Conservation (phyloP, 805 yeast genomes). For the Hanseniaspora valbyensis region DNA sequence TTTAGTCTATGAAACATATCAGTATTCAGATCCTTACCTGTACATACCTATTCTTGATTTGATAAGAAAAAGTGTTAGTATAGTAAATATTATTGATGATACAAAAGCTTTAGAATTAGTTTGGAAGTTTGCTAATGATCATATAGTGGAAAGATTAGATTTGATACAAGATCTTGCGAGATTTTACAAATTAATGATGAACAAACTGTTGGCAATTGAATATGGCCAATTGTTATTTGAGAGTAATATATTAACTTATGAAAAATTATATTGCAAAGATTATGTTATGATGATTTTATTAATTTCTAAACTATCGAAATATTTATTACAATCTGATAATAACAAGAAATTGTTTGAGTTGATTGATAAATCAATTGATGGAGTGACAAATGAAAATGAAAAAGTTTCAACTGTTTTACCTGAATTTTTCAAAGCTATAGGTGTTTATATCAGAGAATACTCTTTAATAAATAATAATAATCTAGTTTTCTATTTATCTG, state of each 20-base stretch:
- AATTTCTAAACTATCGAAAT: constrained; percentile 21
- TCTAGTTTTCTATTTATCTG: background rate
- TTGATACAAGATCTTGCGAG: constrained; percentile 19
- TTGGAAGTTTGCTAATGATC: constrained; percentile 18
- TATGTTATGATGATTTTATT: constrained; percentile 25
- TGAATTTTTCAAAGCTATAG: constrained; percentile 10
- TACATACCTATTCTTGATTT: constrained; percentile 28
- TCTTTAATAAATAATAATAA: background rate
- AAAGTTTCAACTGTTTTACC: background rate
- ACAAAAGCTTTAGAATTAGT: constrained; percentile 16
- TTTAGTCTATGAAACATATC: constrained; percentile 15
- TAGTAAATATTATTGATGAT: constrained; percentile 18
- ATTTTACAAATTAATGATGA: constrained; percentile 20
- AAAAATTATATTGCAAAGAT: constrained; percentile 16
- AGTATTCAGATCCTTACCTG: constrained; percentile 25
- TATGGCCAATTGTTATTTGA: constrained; percentile 18
- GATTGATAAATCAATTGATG: background rate
- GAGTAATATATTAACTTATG: constrained; percentile 18
- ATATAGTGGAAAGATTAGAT: constrained; percentile 9
- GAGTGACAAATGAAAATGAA: background rate
- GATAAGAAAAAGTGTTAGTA: constrained; percentile 23
- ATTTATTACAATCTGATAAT: background rate
- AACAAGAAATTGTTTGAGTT: background rate
- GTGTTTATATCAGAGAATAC: constrained; percentile 11
- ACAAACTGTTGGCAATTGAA: constrained; percentile 24